phyloP scores from a whole-genome alignment of 2,329 filamentous ascomycete species.

The Diplodia scrobiculata region DNA sequence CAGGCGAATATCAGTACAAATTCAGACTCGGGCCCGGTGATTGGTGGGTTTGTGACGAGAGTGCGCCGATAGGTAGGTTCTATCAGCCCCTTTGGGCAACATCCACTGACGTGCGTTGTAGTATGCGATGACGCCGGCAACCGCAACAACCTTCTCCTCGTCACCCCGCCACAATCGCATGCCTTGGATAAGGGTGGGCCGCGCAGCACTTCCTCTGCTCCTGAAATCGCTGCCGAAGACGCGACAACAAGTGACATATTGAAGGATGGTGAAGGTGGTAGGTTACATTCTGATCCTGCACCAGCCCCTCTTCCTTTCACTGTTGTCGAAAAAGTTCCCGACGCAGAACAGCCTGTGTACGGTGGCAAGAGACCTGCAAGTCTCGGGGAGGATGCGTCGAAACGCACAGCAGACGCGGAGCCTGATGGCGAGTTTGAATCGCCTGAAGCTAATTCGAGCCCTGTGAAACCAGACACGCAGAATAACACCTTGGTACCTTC shows the following conservation, averaged over 20 bases:
- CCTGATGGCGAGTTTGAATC: slow-evolving; percentile 31
- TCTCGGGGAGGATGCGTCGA: slow-evolving; percentile 31
- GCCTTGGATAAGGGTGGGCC: background rate
- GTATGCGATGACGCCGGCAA: slow-evolving; percentile 57
- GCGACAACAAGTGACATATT: no score
- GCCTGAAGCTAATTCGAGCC: slow-evolving; percentile 11
- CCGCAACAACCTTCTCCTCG: slow-evolving; percentile 55
- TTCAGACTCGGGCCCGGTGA: slow-evolving; percentile 67
- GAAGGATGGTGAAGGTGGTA: background rate
- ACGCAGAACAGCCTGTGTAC: slow-evolving; percentile 34
- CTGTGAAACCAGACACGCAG: background rate
- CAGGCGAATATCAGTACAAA: slow-evolving; percentile 71
- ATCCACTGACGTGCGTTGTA: slow-evolving; percentile 38
- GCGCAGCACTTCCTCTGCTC: slow-evolving; percentile 2
- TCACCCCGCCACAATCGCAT: slow-evolving; percentile 33
- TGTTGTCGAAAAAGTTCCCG: slow-evolving; percentile 35
- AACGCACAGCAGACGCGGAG: slow-evolving; percentile 36
- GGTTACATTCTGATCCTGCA: slow-evolving; percentile 29
- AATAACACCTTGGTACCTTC: slow-evolving; percentile 33
- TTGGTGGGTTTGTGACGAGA: slow-evolving; percentile 71
- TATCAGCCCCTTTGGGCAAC: background rate
- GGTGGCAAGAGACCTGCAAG: slow-evolving; percentile 31
- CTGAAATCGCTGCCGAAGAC: slow-evolving; percentile 10
- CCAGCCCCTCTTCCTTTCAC: slow-evolving; percentile 34
- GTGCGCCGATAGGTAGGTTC: slow-evolving; percentile 58